Evolutionary conservation across 2,329 filamentous ascomycete species (phyloP), one percentile per base, ranked within the genome.

Genomic region (Zasmidium cellare): DNA sequence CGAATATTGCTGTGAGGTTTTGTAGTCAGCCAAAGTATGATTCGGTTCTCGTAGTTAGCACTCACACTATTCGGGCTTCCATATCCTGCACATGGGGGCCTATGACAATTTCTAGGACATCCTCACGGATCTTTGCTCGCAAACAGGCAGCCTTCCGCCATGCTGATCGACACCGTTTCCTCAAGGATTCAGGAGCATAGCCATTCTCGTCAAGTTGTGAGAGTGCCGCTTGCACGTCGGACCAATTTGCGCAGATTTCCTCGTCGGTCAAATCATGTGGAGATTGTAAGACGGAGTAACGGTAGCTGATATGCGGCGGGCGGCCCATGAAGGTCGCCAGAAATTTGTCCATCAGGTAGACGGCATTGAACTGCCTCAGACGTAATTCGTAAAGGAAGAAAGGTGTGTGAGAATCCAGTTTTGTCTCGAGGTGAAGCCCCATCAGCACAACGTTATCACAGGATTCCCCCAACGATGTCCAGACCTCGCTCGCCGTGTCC

Each of bases 301-400:
- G 51, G 49, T 65, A 62, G 55, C 60, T 65, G 25, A 65, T 51
- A 16, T 61, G 60, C 5, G 57, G 57, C n/a, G 64, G 64, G 14
- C 64, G 54, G 11, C 65, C 67, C 1, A 67, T 55, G 41, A 61
- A 69, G 1, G 65, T 69, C 3, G 65, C 62, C 3, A 65, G 51
- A 9, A 67, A 66, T 28, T 67, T 67, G 58, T 69, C 67, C 55
- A 64, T 61, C 22, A 53, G 57, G 48, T 58, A 69, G 18, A 65
- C 55, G 11, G 60, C 55, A 24, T 65, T 59, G 51, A 69, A 65
- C 2, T 67, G 46, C 11, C 65, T 46, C 3, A 58, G 51, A 1
- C 64, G 59, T 3, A 65, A 56, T 49, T 68, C 65, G 19, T 58
- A 62, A 1, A 68, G 28, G 38, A 65, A 62, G 35, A 68, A 64